Percentiles rank a stretch among this genome's conserved stretches.
Evolutionary conservation across 2,329 filamentous ascomycete species (phyloP).

Genomic region (Aspergillus jensenii): DNA sequence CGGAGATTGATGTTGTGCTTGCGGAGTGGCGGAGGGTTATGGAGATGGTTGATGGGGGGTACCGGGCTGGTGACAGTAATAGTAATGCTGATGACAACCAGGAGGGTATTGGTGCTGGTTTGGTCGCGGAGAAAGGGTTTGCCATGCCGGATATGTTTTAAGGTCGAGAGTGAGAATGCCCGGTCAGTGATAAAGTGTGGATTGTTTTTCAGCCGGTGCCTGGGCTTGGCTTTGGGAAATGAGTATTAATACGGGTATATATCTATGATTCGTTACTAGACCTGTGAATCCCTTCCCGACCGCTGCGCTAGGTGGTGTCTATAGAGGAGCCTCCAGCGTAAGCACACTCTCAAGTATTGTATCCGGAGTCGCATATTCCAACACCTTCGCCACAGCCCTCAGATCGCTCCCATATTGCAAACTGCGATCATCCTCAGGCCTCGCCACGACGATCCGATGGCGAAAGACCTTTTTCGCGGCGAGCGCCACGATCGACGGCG

Average conservation of each 20-base stretch:
- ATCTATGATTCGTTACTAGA: background rate
- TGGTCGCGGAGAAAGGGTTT: constrained; percentile 10
- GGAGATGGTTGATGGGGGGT: constrained; percentile 18
- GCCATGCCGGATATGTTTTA: constrained; percentile 34
- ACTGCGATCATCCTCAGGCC: constrained; percentile 73
- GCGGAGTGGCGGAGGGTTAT: constrained; percentile 54
- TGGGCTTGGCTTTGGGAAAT: background rate
- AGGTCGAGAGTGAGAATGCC: constrained; percentile 16
- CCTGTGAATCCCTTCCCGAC: background rate
- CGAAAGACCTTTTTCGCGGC: constrained; percentile 85
- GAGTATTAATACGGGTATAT: background rate
- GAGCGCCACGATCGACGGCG: constrained; percentile 78
- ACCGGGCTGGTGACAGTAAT: background rate
- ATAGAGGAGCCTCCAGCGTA: constrained; percentile 58
- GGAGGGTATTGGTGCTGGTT: background rate
- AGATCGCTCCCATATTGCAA: constrained; percentile 89
- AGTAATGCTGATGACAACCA: constrained; percentile 4
- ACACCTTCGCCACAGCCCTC: constrained; percentile 64
- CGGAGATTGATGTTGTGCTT: constrained; percentile 58
- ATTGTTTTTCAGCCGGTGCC: background rate
- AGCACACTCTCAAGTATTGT: constrained; percentile 60
- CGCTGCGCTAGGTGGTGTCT: background rate
- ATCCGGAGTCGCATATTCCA: constrained; percentile 60
- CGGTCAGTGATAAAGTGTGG: background rate
- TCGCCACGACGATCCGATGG: constrained; percentile 74